phyloP scores from a whole-genome alignment of 495 filamentous ascomycete genomes.

The Neurospora sp. region DNA sequence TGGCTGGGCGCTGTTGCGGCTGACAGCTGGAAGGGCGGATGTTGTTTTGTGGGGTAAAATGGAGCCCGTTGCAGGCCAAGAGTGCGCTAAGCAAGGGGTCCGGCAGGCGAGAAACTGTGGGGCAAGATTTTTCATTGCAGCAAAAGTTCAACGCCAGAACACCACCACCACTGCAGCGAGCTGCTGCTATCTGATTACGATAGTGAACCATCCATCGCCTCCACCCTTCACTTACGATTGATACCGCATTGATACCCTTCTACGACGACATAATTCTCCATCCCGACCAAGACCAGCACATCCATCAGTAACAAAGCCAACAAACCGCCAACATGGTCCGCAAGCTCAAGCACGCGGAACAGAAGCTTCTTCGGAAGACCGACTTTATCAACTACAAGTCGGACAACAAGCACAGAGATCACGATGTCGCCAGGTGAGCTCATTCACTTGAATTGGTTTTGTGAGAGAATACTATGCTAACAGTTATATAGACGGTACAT shows the following conservation, averaged over 20 bases:
- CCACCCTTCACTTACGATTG: not conserved
- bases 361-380: constrained; percentile 71
- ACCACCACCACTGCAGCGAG: not conserved
- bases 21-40: not conserved
- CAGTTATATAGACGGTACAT: constrained; percentile 55
- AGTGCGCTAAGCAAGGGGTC: not conserved
- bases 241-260: not conserved
- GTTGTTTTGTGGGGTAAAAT: not conserved
- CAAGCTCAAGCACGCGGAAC: constrained; percentile 77
- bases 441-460: not conserved
- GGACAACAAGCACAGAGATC: constrained; percentile 70
- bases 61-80: not conserved
- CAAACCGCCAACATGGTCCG: constrained; percentile 59
- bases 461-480: not conserved
- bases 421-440: constrained; percentile 48
- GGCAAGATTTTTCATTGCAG: constrained; percentile 3
- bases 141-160: not conserved
- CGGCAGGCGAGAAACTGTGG: constrained; percentile 8
- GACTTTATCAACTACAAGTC: constrained; percentile 91
- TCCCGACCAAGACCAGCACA: not conserved
- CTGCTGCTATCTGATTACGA: not conserved
- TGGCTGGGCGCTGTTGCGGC: not conserved
- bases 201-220: not conserved
- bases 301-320: not conserved
- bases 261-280: not conserved